phyloP scores from a whole-genome alignment of 2,329 filamentous ascomycete species.

The Metarhizium guizhouense region DNA sequence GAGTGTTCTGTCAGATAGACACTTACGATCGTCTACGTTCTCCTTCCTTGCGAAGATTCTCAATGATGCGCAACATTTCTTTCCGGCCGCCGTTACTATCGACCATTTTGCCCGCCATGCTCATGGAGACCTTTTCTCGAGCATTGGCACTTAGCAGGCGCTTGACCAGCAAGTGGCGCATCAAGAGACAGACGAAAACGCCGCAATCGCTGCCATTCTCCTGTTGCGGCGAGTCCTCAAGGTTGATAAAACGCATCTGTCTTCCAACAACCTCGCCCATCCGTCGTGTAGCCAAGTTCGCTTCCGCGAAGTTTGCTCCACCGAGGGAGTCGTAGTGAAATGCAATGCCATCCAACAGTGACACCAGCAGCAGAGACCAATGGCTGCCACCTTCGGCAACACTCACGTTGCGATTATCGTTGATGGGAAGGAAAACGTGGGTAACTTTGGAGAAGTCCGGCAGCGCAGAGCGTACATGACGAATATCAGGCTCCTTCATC shows the following conservation, averaged over 20 bases:
- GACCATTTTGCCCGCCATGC: slow-evolving; percentile 74
- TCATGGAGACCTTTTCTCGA: slow-evolving; percentile 87
- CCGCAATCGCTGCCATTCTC: slow-evolving; percentile 91
- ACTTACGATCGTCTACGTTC: slow-evolving; percentile 75
- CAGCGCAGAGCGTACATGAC: slow-evolving; percentile 55
- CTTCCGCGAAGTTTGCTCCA: slow-evolving; percentile 67
- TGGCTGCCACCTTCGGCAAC: slow-evolving; percentile 85
- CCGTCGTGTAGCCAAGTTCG: slow-evolving; percentile 58
- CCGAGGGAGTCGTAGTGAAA: slow-evolving; percentile 94
- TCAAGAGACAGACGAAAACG: slow-evolving; percentile 89
- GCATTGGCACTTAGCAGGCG: slow-evolving; percentile 71
- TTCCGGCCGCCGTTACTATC: slow-evolving; percentile 74
- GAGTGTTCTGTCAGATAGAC: not conserved
- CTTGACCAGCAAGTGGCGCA: slow-evolving; percentile 87
- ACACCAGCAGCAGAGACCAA: slow-evolving; percentile 90
- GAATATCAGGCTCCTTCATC: slow-evolving; percentile 58
- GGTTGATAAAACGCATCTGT: slow-evolving; percentile 65
- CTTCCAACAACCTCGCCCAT: slow-evolving; percentile 59
- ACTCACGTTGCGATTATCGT: slow-evolving; percentile 70
- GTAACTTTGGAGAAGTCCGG: slow-evolving; percentile 74
- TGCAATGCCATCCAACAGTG: slow-evolving; percentile 76
- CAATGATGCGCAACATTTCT: slow-evolving; percentile 86
- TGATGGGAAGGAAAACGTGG: slow-evolving; percentile 93
- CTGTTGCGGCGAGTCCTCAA: slow-evolving; percentile 82
- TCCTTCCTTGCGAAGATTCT: slow-evolving; percentile 77